Evolutionary conservation across 2,329 filamentous ascomycete genomes (phyloP).

Genomic region (Claviceps digitariae): DNA sequence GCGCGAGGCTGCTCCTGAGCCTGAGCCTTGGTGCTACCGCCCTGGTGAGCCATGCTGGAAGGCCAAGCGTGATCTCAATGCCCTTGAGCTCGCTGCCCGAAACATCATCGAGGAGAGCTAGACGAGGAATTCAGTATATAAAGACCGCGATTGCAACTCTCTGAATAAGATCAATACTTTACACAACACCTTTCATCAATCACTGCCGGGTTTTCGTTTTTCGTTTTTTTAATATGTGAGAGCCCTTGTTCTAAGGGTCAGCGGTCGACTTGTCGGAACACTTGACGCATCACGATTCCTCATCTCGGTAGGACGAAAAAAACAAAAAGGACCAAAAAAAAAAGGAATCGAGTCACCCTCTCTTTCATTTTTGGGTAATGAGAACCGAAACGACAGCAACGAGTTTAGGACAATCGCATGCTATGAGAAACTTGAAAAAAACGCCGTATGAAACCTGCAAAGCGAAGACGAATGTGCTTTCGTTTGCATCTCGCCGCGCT

Average conservation of each 20-base stretch:
- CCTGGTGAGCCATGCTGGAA: constrained; percentile 28
- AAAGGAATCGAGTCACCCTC: background rate
- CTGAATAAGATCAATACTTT: too few relatives aligned
- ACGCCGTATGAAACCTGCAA: background rate
- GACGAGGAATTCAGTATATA: background rate
- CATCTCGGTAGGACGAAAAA: background rate
- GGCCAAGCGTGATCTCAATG: constrained; percentile 22
- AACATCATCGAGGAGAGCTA: constrained; percentile 11
- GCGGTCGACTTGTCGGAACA: background rate
- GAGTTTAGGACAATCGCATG: background rate
- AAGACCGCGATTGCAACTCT: background rate
- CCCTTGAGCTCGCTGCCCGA: constrained; percentile 15
- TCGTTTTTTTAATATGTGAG: too few relatives aligned
- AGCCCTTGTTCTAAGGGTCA: background rate
- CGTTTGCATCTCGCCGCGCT: background rate
- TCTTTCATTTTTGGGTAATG: background rate
- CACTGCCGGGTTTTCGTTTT: too few relatives aligned
- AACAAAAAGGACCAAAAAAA: background rate
- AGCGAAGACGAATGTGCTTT: background rate
- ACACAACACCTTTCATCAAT: too few relatives aligned
- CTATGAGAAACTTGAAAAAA: background rate
- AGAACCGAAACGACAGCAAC: background rate
- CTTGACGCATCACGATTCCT: too few relatives aligned
- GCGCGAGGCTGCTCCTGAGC: constrained; percentile 7
- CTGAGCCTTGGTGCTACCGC: constrained; percentile 19